Percentiles rank a stretch among this genome's conserved stretches.
phyloP scores from a whole-genome alignment of 1,284 basidiomycete genomes.

The Hymenochaete sp. region DNA sequence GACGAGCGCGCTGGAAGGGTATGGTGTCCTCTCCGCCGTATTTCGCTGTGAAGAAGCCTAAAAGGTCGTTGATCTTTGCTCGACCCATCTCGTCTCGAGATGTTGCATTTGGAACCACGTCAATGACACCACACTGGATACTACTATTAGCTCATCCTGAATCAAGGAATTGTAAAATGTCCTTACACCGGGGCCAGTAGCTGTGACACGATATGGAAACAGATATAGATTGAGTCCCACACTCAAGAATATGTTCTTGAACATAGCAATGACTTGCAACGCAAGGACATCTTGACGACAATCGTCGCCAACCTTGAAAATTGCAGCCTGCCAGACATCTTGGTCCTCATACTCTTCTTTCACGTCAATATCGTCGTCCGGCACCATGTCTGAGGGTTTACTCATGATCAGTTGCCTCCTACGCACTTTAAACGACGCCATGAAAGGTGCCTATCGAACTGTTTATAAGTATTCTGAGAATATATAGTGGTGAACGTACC shows the following conservation, averaged over 20 bases:
- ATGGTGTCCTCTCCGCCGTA: conserved; percentile 88
- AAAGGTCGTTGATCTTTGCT: conserved; percentile 93
- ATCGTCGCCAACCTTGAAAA: conserved; percentile 99
- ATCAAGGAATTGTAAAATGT: conserved; percentile 1
- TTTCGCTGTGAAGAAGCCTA: conserved; percentile 91
- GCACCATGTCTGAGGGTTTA: conserved; percentile 59
- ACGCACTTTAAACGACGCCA: conserved; percentile 99
- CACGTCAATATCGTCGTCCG: conserved; percentile 51
- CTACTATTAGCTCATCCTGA: conserved; percentile 3
- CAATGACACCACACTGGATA: conserved; percentile 89
- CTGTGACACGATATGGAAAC: conserved; percentile 95
- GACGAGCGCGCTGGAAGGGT: conserved; percentile 85
- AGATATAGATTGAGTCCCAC: conserved; percentile 90
- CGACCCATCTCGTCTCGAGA: conserved; percentile 99
- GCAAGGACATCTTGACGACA: conserved; percentile 97
- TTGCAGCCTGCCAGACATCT: conserved; percentile 96
- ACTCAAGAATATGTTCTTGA: conserved; percentile 93
- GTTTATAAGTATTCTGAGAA: background rate
- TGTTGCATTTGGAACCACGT: conserved; percentile 96
- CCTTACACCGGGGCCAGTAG: conserved; percentile 89
- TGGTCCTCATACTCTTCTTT: conserved; percentile 57
- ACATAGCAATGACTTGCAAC: conserved; percentile 97
- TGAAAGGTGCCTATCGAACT: conserved; percentile 83
- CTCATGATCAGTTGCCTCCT: conserved; percentile 64
- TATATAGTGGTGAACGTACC: conserved; percentile 36